Base-by-base conservation (phyloP, 352 stramenopile genomes). In the Phytophthora rubi region DNA sequence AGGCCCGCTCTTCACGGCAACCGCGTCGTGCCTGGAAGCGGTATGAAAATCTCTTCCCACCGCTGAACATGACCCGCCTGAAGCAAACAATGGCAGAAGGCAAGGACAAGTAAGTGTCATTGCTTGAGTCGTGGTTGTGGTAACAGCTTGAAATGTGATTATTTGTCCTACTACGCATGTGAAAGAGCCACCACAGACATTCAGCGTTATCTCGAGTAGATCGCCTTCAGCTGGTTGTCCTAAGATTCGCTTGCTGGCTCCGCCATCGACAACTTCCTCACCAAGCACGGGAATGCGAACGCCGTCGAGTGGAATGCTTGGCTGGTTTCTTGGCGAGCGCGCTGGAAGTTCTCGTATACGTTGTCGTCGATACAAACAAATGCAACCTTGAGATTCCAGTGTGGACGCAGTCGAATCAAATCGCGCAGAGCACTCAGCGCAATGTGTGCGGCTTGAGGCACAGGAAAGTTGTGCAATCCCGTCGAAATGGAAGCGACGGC, bases 401-500 rank as follows among this genome's bases (percentile, higher is more conserved):
- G 21, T 8, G 59, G 63, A 39, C 63, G 59, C 1, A 72, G 62
- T 10, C 73, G 72, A n/a, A 90, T 75, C 39, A 77, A 28, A 45
- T 90, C 84, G 2, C 73, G 77, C 21, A 91, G 62, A 4, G 70
- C 77, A 4, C 60, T 64, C 30, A 90, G 35, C 21, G 84, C 77
- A 28, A 85, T 75, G 26, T 65, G 53, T 23, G 81, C 76, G 0
- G 84, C 82, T 4, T 67, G 53, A 0, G 71, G 18, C 16, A 86
- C 62, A 1, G 76, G 79, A 59, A 83, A 90, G 0, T 56, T 52
- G 10, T 78, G 32, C 0, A 53, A 47, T 0, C 85, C 85, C 1
- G 85, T 91, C 2, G 85, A 91, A 47, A 92, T 80, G 9, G 82
- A 91, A 12, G 77, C 80, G 8, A 91, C 59, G 4, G 78, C 81